phyloP scores from a whole-genome alignment of 1,284 basidiomycete genomes.

The Marasmius fiardii region DNA sequence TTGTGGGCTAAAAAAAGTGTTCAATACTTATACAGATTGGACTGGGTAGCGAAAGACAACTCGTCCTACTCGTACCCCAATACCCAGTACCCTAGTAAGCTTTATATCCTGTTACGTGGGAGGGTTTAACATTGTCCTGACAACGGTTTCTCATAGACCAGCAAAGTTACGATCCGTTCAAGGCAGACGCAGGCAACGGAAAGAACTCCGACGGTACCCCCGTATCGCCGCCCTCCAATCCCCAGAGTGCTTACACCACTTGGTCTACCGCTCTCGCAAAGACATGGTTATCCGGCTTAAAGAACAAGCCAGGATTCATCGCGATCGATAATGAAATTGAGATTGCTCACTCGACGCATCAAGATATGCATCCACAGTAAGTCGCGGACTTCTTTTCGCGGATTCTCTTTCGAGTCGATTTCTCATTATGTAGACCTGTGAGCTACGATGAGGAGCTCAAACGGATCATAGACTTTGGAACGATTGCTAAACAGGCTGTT shows the following conservation, averaged over 20 bases:
- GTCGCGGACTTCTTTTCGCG: slow-evolving; percentile 9
- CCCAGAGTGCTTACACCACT: slow-evolving; percentile 33
- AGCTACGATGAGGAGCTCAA: slow-evolving; percentile 46
- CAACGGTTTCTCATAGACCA: slow-evolving; percentile 30
- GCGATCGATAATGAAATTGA: slow-evolving; percentile 52
- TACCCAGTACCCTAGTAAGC: slow-evolving; percentile 36
- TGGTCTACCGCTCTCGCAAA: slow-evolving; percentile 43
- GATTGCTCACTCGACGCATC: slow-evolving; percentile 47
- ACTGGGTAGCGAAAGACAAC: slow-evolving; percentile 50
- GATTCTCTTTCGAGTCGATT: neutral
- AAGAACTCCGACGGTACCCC: slow-evolving; percentile 40
- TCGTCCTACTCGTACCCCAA: slow-evolving; percentile 47
- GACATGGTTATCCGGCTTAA: slow-evolving; percentile 38
- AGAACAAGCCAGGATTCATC: slow-evolving; percentile 42
- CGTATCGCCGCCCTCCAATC: slow-evolving; percentile 31
- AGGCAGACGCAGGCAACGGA: slow-evolving; percentile 43
- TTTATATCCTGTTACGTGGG: neutral
- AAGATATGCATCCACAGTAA: slow-evolving; percentile 48
- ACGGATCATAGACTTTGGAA: slow-evolving; percentile 38
- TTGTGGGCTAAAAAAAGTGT: neutral
- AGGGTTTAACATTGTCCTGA: neutral
- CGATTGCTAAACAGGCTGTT: slow-evolving; percentile 38
- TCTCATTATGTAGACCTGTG: slow-evolving; percentile 27
- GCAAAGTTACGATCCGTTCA: slow-evolving; percentile 40
- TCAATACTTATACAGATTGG: slow-evolving; percentile 35